Percentiles rank a stretch among this genome's conserved stretches.
Conservation (phyloP, 2,329 filamentous ascomycete genomes). For the Epichloe coenophiala region DNA sequence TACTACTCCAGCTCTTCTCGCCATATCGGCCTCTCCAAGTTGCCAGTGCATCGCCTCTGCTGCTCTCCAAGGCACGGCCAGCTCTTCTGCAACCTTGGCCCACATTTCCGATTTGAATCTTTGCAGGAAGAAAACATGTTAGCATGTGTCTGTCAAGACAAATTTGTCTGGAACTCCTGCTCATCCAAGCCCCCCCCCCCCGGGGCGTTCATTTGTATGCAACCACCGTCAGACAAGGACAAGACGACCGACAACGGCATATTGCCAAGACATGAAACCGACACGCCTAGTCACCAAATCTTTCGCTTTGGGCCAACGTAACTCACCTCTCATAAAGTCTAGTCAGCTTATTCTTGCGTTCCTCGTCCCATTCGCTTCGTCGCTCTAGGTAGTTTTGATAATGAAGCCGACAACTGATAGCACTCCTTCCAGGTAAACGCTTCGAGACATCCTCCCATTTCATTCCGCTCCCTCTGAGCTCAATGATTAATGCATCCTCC, state of each 20-base stretch:
- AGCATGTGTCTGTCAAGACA: background rate
- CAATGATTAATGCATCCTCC: constrained; percentile 87
- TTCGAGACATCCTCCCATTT: constrained; percentile 99
- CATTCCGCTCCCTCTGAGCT: constrained; percentile 80
- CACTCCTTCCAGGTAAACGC: constrained; percentile 74
- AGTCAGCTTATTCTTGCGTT: constrained; percentile 93
- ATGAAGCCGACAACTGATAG: constrained; percentile 86
- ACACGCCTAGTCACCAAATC: background rate
- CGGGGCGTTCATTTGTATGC: no score
- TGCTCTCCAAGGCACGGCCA: constrained; percentile 88
- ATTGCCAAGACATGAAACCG: no score
- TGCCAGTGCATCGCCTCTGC: constrained; percentile 99
- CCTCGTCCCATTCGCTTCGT: constrained; percentile 89
- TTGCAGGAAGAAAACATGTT: background rate
- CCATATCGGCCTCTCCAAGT: constrained; percentile 87
- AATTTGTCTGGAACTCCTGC: background rate
- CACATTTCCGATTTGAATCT: constrained; percentile 98
- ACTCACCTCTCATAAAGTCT: constrained; percentile 85
- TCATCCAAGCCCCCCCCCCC: no score
- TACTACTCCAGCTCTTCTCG: constrained; percentile 73
- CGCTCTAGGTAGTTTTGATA: constrained; percentile 97
- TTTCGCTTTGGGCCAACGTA: background rate
- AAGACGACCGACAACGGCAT: no score
- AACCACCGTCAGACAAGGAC: no score
- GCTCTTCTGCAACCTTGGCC: constrained; percentile 88